Percentiles rank a stretch among this genome's conserved stretches.
Conservation (phyloP, 129 eudicot genomes). For the Artemisia annua region DNA sequence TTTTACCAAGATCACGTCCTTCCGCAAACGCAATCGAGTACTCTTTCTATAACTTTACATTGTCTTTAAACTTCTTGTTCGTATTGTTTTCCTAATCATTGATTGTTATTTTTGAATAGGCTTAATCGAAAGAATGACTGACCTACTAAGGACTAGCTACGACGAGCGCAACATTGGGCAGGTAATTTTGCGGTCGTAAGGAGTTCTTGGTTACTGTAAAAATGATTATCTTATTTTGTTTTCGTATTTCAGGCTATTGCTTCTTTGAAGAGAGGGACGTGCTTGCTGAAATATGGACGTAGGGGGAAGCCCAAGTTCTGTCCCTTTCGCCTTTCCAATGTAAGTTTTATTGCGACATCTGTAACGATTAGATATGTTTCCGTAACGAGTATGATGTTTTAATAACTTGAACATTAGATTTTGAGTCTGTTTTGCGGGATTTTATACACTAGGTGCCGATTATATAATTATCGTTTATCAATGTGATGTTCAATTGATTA, state of each 20-base stretch:
- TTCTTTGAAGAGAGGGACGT: constrained; percentile 14
- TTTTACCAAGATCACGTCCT: neutral
- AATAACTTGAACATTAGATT: no score
- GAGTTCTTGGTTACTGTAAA: neutral
- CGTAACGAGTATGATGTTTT: no score
- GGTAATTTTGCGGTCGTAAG: constrained; percentile 5
- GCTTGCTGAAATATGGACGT: constrained; percentile 61
- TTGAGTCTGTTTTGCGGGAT: no score
- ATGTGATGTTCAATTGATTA: constrained; percentile 5
- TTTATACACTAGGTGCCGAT: neutral
- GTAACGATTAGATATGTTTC: no score
- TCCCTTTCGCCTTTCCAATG: neutral
- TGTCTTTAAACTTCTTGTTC: neutral
- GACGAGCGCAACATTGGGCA: constrained; percentile 29
- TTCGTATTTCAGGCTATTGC: constrained; percentile 1
- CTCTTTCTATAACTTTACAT: neutral
- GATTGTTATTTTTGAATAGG: no score
- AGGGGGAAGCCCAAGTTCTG: constrained; percentile 56
- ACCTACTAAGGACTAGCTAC: constrained; percentile 18
- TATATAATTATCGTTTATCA: neutral
- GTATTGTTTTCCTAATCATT: no score
- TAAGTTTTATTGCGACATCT: neutral
- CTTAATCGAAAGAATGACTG: constrained; percentile 9
- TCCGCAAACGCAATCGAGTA: neutral
- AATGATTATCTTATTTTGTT: neutral